Percentiles rank a stretch among this genome's conserved stretches.
Conservation (phyloP, 78 protist genomes). For the Tieghemostelium lacteum region DNA sequence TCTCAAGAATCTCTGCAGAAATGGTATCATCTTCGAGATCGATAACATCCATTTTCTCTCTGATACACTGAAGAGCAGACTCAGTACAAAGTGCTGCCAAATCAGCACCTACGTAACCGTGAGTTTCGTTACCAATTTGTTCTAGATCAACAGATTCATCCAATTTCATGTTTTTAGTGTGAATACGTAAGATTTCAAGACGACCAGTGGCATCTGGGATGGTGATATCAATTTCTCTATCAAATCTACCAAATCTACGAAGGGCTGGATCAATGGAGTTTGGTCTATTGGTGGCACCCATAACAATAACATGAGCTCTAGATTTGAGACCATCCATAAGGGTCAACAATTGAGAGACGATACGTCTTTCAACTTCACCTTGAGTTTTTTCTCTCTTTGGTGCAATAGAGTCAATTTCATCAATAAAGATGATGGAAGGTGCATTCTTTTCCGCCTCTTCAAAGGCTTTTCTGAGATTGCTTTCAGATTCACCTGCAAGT, state of each 20-base stretch:
- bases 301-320: constrained; percentile 98
- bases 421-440: constrained; percentile 99
- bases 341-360: constrained; percentile 99
- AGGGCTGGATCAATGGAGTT: constrained; percentile 99
- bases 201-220: constrained; percentile 99
- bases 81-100: constrained; percentile 99
- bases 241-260: constrained; percentile 99
- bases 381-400: constrained; percentile 99
- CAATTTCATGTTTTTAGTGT: constrained; percentile 99
- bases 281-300: constrained; percentile 99
- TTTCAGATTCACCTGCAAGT: constrained; percentile 99
- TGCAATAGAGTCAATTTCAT: constrained; percentile 99
- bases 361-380: constrained; percentile 99
- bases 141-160: constrained; percentile 99
- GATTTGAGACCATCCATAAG: constrained; percentile 99
- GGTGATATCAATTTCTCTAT: constrained; percentile 99
- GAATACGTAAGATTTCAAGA: constrained; percentile 98
- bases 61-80: constrained; percentile 99
- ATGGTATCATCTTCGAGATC: constrained; percentile 99
- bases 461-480: constrained; percentile 99
- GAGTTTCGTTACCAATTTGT: constrained; percentile 95
- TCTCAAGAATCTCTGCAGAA: constrained; percentile 98
- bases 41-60: constrained; percentile 99
- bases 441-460: constrained; percentile 99
- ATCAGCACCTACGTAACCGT: constrained; percentile 99